Percentiles rank a stretch among this genome's conserved stretches.
Conservation (phyloP, 2,329 filamentous ascomycete species). For the Pestalotiopsis sp. region DNA sequence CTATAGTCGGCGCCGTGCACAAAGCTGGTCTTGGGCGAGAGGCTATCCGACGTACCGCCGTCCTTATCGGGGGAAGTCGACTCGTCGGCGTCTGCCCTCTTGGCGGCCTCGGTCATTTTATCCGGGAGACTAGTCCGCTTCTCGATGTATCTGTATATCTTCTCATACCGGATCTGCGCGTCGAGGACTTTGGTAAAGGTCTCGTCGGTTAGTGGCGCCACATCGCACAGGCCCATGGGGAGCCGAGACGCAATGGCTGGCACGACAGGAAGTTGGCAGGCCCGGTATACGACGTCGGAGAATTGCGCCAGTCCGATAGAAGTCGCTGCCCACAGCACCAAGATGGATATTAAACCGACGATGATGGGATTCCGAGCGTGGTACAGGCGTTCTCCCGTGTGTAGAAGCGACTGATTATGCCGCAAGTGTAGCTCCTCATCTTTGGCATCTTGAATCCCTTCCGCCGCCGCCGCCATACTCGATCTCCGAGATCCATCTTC, state of each 20-base stretch:
- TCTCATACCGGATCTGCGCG: background rate
- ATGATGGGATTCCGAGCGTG: background rate
- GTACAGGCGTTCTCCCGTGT: background rate
- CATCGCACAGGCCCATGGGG: background rate
- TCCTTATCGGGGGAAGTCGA: background rate
- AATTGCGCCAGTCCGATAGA: background rate
- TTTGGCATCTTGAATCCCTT: background rate
- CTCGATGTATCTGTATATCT: constrained; percentile 4
- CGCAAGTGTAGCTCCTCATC: background rate
- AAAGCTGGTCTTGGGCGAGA: background rate
- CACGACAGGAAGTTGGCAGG: background rate
- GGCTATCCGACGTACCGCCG: background rate
- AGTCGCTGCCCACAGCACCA: background rate
- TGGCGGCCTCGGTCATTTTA: background rate
- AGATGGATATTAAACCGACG: background rate
- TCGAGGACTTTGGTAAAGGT: background rate
- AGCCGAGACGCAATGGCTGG: background rate
- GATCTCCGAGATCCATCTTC: background rate
- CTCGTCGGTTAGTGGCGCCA: background rate
- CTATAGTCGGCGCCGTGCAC: background rate
- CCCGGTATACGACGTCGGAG: background rate
- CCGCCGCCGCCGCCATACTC: background rate
- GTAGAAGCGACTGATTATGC: background rate
- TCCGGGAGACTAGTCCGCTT: background rate
- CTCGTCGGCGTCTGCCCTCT: background rate